These are phyloP conservation scores for Wallacemonas sp. DNA, from an alignment of 208 protist genomes.

Conservation along the genomic window DNA sequence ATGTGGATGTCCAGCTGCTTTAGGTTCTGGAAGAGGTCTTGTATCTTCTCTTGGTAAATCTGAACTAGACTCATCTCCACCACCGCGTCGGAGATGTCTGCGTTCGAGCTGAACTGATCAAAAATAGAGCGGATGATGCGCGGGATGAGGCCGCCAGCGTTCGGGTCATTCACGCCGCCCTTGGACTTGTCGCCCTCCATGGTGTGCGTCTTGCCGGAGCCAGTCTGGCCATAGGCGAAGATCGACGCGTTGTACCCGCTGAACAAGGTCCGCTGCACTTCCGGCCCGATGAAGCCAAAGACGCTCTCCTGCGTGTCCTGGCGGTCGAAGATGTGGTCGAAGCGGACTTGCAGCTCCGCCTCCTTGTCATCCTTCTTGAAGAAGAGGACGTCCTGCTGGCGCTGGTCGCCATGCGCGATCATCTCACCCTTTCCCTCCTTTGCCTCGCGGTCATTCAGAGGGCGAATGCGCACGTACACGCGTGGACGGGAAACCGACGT, in stretches of 20 bases:
- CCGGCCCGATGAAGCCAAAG: constrained; percentile 66
- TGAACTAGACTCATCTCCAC: constrained; percentile 85
- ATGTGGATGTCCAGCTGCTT: constrained; percentile 90
- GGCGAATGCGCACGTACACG: constrained; percentile 89
- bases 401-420: constrained; percentile 48
- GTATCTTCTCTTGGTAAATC: constrained; percentile 91
- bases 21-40: constrained; percentile 77
- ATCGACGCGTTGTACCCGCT: constrained; percentile 90
- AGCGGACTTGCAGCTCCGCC: constrained; percentile 70
- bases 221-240: constrained; percentile 97
- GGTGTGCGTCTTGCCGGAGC: constrained; percentile 92
- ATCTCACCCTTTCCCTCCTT: constrained; percentile 69
- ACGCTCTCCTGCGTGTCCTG: constrained; percentile 39
- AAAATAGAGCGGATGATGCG: constrained; percentile 81
- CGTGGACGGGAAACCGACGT: constrained; percentile 72
- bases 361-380: constrained; percentile 65
- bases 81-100: constrained; percentile 65
- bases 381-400: constrained; percentile 76
- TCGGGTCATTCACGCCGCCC: constrained; percentile 8
- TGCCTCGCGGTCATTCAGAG: constrained; percentile 80
- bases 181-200: constrained; percentile 75
- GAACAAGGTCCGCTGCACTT: constrained; percentile 74
- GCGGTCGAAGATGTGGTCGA: constrained; percentile 80
- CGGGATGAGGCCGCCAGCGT: constrained; percentile 59
- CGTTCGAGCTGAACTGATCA: constrained; percentile 47